phyloP scores from a whole-genome alignment of 345 rosid species.

The Populus nigra region DNA sequence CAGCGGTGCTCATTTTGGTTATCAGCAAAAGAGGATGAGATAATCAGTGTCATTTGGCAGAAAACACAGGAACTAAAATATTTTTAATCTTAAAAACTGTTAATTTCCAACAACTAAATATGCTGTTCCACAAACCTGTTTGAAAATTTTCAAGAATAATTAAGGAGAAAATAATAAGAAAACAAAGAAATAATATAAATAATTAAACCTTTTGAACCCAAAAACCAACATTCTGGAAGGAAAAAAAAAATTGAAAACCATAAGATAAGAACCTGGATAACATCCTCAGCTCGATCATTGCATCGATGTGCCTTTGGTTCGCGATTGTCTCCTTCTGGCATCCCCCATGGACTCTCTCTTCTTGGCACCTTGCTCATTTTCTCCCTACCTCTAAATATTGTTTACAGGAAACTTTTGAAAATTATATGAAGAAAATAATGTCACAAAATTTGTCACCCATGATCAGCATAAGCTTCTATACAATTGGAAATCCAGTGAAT shows the following conservation, averaged over 20 bases:
- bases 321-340: constrained; percentile 63
- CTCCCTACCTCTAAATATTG: neutral
- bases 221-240: too few relatives aligned
- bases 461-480: neutral
- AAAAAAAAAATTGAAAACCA: neutral
- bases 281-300: constrained; percentile 94
- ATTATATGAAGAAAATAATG: neutral
- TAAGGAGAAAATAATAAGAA: too few relatives aligned
- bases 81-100: too few relatives aligned
- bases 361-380: constrained; percentile 87
- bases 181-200: too few relatives aligned
- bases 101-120: neutral
- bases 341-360: constrained; percentile 93
- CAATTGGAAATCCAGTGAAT: neutral
- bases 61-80: neutral
- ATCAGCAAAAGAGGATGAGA: too few relatives aligned
- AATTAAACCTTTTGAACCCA: neutral
- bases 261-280: constrained; percentile 52
- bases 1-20: too few relatives aligned
- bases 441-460: neutral
- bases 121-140: neutral
- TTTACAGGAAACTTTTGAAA: too few relatives aligned
- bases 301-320: constrained; percentile 90
- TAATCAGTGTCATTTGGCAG: neutral
- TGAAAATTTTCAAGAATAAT: too few relatives aligned